phyloP scores from a whole-genome alignment of 345 rosid species.

The Abelmoschus esculentus region DNA sequence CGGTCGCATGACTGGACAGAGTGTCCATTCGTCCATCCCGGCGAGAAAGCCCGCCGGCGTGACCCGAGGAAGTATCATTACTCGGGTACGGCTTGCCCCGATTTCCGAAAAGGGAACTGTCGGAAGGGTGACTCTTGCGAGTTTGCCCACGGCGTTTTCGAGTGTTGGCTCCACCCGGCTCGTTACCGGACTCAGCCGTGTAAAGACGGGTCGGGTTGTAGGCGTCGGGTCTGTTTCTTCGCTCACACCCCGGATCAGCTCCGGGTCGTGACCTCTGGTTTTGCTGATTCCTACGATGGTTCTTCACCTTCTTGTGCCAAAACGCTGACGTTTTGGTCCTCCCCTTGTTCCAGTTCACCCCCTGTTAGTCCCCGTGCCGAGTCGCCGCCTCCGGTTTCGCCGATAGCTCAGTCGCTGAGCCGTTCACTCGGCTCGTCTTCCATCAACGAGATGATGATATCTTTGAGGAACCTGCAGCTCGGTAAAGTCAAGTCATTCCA shows the following conservation, averaged over 20 bases:
- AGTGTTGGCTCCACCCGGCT: conserved; percentile 96
- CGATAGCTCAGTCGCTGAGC: conserved; percentile 39
- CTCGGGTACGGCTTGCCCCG: conserved; percentile 86
- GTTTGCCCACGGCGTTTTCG: conserved; percentile 88
- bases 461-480: conserved; percentile 61
- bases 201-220: conserved; percentile 66
- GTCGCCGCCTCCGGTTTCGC: conserved; percentile 53
- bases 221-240: conserved; percentile 78
- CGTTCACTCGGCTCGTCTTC: conserved; percentile 51
- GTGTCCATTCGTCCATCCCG: conserved; percentile 95
- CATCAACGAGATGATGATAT: conserved; percentile 41
- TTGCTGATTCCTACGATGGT: conserved; percentile 36
- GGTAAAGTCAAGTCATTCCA: conserved; percentile 57
- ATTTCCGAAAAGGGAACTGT: conserved; percentile 72
- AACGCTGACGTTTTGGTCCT: conserved; percentile 37
- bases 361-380: conserved; percentile 52
- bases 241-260: conserved; percentile 90
- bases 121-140: conserved; percentile 74
- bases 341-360: conserved; percentile 56
- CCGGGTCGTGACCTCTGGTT: conserved; percentile 33
- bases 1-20: conserved; percentile 95
- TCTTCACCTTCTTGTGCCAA: conserved; percentile 26
- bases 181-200: conserved; percentile 91
- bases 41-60: conserved; percentile 80
- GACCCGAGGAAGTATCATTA: conserved; percentile 77